Evolutionary conservation across 2,329 filamentous ascomycete species (phyloP).

Genomic region (Coleophoma cylindrospora): DNA sequence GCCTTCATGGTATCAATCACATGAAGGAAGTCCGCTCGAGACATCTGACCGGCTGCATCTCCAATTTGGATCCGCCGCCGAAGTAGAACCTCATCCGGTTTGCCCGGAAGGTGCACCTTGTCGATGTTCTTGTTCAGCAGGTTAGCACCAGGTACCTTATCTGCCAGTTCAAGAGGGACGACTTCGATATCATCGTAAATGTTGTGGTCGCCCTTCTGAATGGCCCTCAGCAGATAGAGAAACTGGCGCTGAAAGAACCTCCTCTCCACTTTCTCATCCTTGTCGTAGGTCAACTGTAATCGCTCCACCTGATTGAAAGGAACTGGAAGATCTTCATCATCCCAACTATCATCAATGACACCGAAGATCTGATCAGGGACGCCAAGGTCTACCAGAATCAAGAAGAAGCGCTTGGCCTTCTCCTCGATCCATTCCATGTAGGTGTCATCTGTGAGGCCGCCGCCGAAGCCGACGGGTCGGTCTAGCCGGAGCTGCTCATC

Average conservation of each 20-base stretch:
- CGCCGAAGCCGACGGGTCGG: constrained; percentile 60
- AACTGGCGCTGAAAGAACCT: constrained; percentile 70
- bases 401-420: constrained; percentile 64
- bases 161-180: constrained; percentile 63
- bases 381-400: constrained; percentile 65
- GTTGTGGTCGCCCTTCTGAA: constrained; percentile 55
- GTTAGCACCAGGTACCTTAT: constrained; percentile 42
- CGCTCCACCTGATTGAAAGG: constrained; percentile 59
- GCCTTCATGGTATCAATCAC: constrained; percentile 54
- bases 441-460: constrained; percentile 62
- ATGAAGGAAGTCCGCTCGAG: constrained; percentile 50
- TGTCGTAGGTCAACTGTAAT: constrained; percentile 52
- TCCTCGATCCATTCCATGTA: constrained; percentile 75
- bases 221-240: constrained; percentile 60
- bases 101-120: constrained; percentile 58
- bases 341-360: constrained; percentile 71
- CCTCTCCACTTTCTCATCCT: constrained; percentile 58
- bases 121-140: constrained; percentile 40
- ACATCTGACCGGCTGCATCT: constrained; percentile 36
- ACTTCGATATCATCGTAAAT: constrained; percentile 63
- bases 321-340: constrained; percentile 70
- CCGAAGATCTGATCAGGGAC: constrained; percentile 71
- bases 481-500: constrained; percentile 60
- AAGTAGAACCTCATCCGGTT: constrained; percentile 50
- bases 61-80: constrained; percentile 54